Percentiles rank a stretch among this genome's conserved stretches.
Conservation (phyloP, 2,329 filamentous ascomycete genomes). For the Colletotrichum tropicicola region DNA sequence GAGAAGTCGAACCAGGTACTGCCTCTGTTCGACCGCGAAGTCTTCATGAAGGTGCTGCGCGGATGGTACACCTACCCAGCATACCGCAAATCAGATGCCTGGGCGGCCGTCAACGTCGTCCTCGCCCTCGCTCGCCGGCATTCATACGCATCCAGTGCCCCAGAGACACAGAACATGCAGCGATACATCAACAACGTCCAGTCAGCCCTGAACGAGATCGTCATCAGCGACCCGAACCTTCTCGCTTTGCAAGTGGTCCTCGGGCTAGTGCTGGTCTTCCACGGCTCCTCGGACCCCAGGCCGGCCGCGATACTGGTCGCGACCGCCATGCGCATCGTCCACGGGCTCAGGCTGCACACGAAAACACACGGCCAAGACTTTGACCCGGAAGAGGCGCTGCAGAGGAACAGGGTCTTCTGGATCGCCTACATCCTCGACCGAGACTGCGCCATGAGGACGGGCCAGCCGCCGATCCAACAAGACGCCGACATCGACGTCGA, state of each 20-base stretch:
- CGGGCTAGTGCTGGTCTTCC: slow-evolving; percentile 38
- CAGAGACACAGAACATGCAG: slow-evolving; percentile 12
- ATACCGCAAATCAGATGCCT: slow-evolving; percentile 33
- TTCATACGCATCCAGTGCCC: slow-evolving; percentile 3
- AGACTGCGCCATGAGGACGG: slow-evolving; percentile 4
- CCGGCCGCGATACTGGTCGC: slow-evolving; percentile 37
- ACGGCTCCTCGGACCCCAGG: slow-evolving; percentile 36
- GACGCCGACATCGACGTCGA: slow-evolving; percentile 28
- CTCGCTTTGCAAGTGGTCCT: slow-evolving; percentile 40
- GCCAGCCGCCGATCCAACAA: slow-evolving; percentile 22
- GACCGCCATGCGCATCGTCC: slow-evolving; percentile 38
- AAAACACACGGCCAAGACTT: slow-evolving; percentile 27
- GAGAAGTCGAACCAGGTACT: slow-evolving; percentile 29
- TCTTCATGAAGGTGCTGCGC: slow-evolving; percentile 33
- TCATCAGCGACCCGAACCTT: slow-evolving; percentile 36
- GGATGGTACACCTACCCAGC: slow-evolving; percentile 28
- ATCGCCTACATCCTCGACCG: slow-evolving; percentile 42
- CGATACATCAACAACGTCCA: slow-evolving; percentile 36
- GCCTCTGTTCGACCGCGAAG: slow-evolving; percentile 31
- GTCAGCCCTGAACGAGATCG: slow-evolving; percentile 38
- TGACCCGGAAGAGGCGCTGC: slow-evolving; percentile 32
- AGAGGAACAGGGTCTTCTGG: slow-evolving; percentile 42
- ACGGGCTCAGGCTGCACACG: slow-evolving; percentile 37
- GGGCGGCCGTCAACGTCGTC: slow-evolving; percentile 37
- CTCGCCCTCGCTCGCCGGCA: slow-evolving; percentile 26